A percentile compares a stretch with the other conserved stretches of the same genome.
phyloP scores from a whole-genome alignment of 768 basidiomycete species.

The Rossbeevera mucosa region DNA sequence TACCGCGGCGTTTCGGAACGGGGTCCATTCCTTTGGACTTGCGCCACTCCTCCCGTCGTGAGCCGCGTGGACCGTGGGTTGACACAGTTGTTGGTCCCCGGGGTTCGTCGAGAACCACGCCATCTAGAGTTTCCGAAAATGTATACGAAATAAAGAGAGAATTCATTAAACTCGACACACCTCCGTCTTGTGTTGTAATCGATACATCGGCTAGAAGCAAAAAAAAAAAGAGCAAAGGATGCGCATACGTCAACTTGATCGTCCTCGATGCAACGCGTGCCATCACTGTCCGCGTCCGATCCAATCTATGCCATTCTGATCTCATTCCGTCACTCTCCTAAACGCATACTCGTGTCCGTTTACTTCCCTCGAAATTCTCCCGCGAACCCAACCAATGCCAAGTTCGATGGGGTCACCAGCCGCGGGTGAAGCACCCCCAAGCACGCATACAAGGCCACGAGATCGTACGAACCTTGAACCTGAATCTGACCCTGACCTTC shows the following conservation, averaged over 20 bases:
- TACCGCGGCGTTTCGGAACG: conserved; percentile 44
- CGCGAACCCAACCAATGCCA: conserved; percentile 34
- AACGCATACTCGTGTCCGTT: not conserved
- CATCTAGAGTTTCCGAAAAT: conserved; percentile 29
- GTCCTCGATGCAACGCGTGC: not conserved
- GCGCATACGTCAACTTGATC: conserved; percentile 12
- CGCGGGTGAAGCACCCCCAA: conserved; percentile 55
- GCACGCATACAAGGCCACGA: conserved; percentile 31
- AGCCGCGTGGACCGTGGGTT: conserved; percentile 75
- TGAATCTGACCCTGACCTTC: conserved; percentile 12
- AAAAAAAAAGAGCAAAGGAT: not conserved
- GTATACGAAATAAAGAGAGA: not conserved
- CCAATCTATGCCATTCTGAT: not conserved
- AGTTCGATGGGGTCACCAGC: conserved; percentile 31
- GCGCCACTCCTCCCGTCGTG: conserved; percentile 80
- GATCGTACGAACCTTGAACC: conserved; percentile 55
- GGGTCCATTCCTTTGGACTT: conserved; percentile 68
- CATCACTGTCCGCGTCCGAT: not conserved
- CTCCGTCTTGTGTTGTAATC: conserved; percentile 13
- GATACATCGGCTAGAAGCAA: conserved; percentile 17
- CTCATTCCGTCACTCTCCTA: not conserved
- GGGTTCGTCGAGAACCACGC: conserved; percentile 50
- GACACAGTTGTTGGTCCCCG: conserved; percentile 47
- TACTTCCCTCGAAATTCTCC: not conserved
- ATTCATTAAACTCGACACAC: conserved; percentile 10